Conservation (phyloP, 2,329 filamentous ascomycete species). For the Fusarium virguliforme region DNA sequence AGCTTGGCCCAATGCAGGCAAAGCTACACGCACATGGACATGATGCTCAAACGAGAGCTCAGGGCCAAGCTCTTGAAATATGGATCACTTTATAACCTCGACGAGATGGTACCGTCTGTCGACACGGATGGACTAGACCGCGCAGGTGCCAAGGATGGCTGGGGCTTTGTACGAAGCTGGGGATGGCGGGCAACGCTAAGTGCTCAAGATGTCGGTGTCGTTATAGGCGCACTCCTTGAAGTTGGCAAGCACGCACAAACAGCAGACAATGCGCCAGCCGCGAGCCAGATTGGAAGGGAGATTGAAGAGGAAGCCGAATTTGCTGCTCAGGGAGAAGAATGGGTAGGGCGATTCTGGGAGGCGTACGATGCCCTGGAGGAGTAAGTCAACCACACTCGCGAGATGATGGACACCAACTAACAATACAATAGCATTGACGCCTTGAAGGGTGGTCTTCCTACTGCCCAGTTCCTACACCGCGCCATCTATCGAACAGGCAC, state of each 20-base stretch:
- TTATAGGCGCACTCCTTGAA: slow-evolving; percentile 92
- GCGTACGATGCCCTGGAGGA: slow-evolving; percentile 81
- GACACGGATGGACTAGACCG: slow-evolving; percentile 80
- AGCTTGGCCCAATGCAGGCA: slow-evolving; percentile 94
- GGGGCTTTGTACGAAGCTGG: slow-evolving; percentile 98
- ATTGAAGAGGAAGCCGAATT: slow-evolving; percentile 67
- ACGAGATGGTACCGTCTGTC: slow-evolving; percentile 89
- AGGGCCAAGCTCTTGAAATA: slow-evolving; percentile 91
- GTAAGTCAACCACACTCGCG: slow-evolving; percentile 61
- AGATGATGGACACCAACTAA: slow-evolving; percentile 10
- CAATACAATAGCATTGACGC: slow-evolving; percentile 75
- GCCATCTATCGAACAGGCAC: slow-evolving; percentile 96
- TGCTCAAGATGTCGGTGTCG: slow-evolving; percentile 93
- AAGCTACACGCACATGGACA: slow-evolving; percentile 98
- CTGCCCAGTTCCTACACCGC: slow-evolving; percentile 89
- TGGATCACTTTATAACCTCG: slow-evolving; percentile 91
- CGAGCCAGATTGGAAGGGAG: slow-evolving; percentile 58
- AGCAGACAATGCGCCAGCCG: slow-evolving; percentile 51
- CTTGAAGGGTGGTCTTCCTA: slow-evolving; percentile 82
- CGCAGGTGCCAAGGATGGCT: slow-evolving; percentile 86
- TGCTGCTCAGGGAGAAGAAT: slow-evolving; percentile 72
- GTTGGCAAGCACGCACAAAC: slow-evolving; percentile 76
- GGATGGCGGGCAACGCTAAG: slow-evolving; percentile 96
- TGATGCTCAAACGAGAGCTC: slow-evolving; percentile 91
- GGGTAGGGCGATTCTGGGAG: slow-evolving; percentile 78